Evolutionary conservation across 345 rosid species (phyloP).

Genomic region (Murraya koenigii): DNA sequence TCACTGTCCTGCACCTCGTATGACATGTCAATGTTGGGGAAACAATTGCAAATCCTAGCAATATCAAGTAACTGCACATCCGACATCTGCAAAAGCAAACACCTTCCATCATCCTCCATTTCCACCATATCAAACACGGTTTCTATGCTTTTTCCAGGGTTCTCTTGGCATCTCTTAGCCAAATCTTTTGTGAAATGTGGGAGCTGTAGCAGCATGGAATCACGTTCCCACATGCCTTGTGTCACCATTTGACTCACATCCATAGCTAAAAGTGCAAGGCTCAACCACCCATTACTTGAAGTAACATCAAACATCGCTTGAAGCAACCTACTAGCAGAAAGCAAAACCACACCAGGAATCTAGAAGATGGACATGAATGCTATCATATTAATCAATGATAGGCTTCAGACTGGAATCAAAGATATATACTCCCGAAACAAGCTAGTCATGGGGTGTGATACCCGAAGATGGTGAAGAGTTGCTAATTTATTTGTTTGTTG

Average conservation of each 20-base stretch:
- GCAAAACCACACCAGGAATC: neutral
- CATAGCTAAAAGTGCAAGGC: slow-evolving; percentile 88
- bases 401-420: neutral
- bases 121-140: slow-evolving; percentile 82
- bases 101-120: slow-evolving; percentile 87
- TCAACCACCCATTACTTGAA: slow-evolving; percentile 87
- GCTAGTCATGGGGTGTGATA: no score
- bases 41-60: slow-evolving; percentile 81
- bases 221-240: slow-evolving; percentile 96
- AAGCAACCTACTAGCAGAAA: slow-evolving; percentile 70
- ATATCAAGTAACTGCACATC: slow-evolving; percentile 69
- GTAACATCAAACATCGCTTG: slow-evolving; percentile 93
- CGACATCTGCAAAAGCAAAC: slow-evolving; percentile 67
- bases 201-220: slow-evolving; percentile 86
- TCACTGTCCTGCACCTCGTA: slow-evolving; percentile 62
- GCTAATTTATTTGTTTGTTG: no score
- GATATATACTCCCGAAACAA: neutral
- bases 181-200: slow-evolving; percentile 86
- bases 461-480: no score
- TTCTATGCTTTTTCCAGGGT: slow-evolving; percentile 72
- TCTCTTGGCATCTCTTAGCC: slow-evolving; percentile 81
- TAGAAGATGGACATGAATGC: neutral
- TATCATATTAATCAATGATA: neutral
- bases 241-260: slow-evolving; percentile 96
- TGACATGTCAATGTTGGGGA: slow-evolving; percentile 75